Base-by-base conservation (phyloP, 2,329 filamentous ascomycete species). In the Penicillium sp. region DNA sequence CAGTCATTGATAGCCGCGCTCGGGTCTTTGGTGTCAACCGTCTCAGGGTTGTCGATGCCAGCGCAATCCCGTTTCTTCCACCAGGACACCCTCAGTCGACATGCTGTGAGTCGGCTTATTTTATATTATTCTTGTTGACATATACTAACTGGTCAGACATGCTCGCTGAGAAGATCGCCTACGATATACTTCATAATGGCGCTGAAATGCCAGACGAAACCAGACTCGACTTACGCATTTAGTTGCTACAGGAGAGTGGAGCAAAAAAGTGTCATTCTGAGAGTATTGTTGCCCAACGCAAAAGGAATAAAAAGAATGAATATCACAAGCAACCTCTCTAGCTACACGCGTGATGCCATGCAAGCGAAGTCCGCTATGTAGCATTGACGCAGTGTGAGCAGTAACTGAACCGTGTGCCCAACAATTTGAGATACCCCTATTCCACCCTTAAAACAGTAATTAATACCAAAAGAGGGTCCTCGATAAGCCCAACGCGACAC, bases 141-240 rank as follows among this genome's bases (percentile, higher is more conserved):
- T 0, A 26, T 30, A 13, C 35, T 60, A 8, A 60, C 11, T 4
- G 11, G 4, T 2, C 56, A 70, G 69, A 79, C 69, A 73, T 72
- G 55, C 62, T 79, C 19, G 78, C 77, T 0, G 78, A 80, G 66
- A 80, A 79, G 64, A 74, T 78, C 47, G 69, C 75, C 4, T 69
- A 69, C 50, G 64, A 38, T 4, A 67, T 69, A 2, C 8, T 63
- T 41, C 35, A 13, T 2, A 17, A 56, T 8, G 56, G 29, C 8
- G 3, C n/a, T 13, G 45, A 35, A 4, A 9, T 17, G 21, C 17
- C 23, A n/a, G 41, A 30, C 8, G 15, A 1, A 8, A 3, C 5
- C n/a, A 44, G 55, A 23, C 15, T 23, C 8, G 54, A 56, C 45
- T 49, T 59, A 38, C n/a, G 56, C 4, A 7, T 19, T n/a, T 51